Base-by-base conservation (phyloP, 495 filamentous ascomycete species). In the Saxophila tyrrhenica region DNA sequence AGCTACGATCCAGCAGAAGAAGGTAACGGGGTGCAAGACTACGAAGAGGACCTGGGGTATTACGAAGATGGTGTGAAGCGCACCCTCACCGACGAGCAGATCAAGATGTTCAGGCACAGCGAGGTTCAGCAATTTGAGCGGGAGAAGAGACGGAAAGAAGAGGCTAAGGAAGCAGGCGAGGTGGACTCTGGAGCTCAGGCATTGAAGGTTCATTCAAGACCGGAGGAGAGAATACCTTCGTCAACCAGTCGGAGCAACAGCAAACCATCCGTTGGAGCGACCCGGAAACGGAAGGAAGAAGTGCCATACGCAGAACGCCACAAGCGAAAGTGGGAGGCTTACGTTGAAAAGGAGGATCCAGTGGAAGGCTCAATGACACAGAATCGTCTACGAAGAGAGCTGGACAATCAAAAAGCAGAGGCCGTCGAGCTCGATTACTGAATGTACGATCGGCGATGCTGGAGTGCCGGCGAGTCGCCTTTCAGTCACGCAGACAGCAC, bases 1-100 rank as follows among this genome's bases (percentile, higher is more conserved):
- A 75, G 58, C 61, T 81, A 72, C 24, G 60, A 73, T 7, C 56
- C 67, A 2, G 55, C 61, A 15, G 60, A 73, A 17, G 53, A 68
- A 8, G 29, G 13, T 13, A 13, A 35, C 29, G 29, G 5, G 29
- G 29, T 35, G 29, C 59, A 75, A 3, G 76, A 83, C 19, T 76
- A 83, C 19, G 82, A 87, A 16, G 84, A 92, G 59, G 83, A 73
- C 8, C 76, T 95, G 13, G 94, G 90, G 21, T 92, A 89, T 67
- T 98, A 96, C 64, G 72, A 77, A 5, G 90, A 97, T 59, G 91
- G 94, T 15, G 79, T 81, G 51, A 94, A 94, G 66, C 82, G 94
- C 5, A 95, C 89, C 7, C 72, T 98, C 48, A 97, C 94, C 1
- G 87, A 95, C 66, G 86, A 87, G 52, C 85, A 98, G 69, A 87